A percentile compares a stretch with the other conserved stretches of the same genome.
phyloP scores from a whole-genome alignment of 805 yeast species.

The Nakazawaea ambrosiae region DNA sequence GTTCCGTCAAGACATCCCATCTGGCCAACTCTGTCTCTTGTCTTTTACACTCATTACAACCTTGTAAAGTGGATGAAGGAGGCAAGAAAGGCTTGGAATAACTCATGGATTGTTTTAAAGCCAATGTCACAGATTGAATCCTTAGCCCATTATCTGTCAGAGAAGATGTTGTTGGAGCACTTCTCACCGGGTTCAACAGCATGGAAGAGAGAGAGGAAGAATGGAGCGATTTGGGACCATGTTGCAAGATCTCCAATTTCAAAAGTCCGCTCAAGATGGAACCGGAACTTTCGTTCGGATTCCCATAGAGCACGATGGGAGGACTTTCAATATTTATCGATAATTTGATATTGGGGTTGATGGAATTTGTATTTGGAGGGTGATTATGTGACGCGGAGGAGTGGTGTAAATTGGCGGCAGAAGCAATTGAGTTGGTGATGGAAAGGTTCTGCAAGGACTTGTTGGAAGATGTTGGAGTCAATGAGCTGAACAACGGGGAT shows the following conservation, averaged over 20 bases:
- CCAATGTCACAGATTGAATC: constrained; percentile 52
- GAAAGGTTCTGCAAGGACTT: constrained; percentile 8
- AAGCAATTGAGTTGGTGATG: neutral
- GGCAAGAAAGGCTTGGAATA: constrained; percentile 63
- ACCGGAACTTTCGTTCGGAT: constrained; percentile 73
- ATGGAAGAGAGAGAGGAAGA: neutral
- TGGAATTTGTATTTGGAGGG: too few species aligned
- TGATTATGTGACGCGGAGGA: too few species aligned
- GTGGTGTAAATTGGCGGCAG: constrained; percentile 12
- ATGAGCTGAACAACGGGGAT: constrained; percentile 3
- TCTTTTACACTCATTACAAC: constrained; percentile 53
- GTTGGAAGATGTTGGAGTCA: constrained; percentile 10
- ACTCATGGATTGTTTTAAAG: constrained; percentile 64
- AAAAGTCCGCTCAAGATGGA: constrained; percentile 79
- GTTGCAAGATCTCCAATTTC: constrained; percentile 41
- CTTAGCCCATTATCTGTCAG: constrained; percentile 32
- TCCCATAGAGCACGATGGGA: constrained; percentile 81
- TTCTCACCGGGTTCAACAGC: constrained; percentile 14
- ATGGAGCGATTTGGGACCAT: constrained; percentile 9
- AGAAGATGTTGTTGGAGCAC: neutral
- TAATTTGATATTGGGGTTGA: constrained; percentile 24
- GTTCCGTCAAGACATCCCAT: constrained; percentile 75
- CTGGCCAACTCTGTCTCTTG: constrained; percentile 61
- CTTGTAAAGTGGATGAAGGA: constrained; percentile 37
- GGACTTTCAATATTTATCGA: constrained; percentile 78